Evolutionary conservation across 345 rosid species (phyloP), one percentile per base, ranked within the genome.

Genomic region (Orychophragmus violaceus): DNA sequence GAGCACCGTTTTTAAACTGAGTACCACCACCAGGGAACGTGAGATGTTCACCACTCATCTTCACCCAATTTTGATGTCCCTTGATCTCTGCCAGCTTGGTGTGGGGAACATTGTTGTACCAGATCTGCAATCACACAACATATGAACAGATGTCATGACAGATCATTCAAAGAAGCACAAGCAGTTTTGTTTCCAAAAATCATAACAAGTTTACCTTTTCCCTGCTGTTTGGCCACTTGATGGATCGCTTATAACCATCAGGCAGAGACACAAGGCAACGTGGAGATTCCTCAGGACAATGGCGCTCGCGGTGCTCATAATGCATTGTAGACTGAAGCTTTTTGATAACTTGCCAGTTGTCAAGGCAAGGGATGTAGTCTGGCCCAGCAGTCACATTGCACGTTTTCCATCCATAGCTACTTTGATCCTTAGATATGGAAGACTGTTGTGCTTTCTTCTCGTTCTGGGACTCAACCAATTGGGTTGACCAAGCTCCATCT

Each of bases 1-100:
- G 87, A 73, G 96, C 92, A 46, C 97, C 97, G 9, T 85, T 77
- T 74, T 76, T 85, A 72, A 93, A 93, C 74, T 93, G 97, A 70
- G 98, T 93, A 54, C 98, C 97, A 27, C 97, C 97, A 59, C 99
- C 97, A 44, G 99, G 99, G 78, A 94, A 90, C 39, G 96, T 90
- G 55, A 94, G 92, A 77, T 81, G 84, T 71, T 90, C 96, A 48
- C 99, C 98, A 51, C 71, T 70, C 50, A 74, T 30, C 21, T 67
- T 93, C 60, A 93, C 97, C 98, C 97, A 93, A 56, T 94, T 94
- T 66, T 94, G 97, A 82, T 94, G 96, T 37, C 97, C 99, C 81
- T 94, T 90, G 54, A 81, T 9, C 71, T 73, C 69, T 5, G 90
- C 97, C 61, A 94, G 95, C 78, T 90, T 87, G 49, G 92, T 85